phyloP scores from a whole-genome alignment of 345 rosid genomes.

The Murraya koenigii region DNA sequence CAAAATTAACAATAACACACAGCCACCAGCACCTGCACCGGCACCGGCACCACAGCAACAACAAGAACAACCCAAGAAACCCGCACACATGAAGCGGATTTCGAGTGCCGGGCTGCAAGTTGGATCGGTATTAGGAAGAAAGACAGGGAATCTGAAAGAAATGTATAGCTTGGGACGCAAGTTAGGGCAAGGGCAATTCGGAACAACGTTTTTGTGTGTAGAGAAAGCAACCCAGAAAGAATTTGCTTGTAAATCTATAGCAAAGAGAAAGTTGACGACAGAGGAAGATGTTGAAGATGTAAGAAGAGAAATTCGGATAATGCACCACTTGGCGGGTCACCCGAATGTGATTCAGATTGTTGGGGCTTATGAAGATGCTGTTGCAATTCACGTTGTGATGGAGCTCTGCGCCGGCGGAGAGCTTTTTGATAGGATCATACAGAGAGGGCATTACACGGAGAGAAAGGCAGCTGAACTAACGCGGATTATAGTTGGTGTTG shows the following conservation, averaged over 20 bases:
- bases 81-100: slow-evolving; percentile 52
- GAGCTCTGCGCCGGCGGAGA: slow-evolving; percentile 96
- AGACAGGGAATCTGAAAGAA: slow-evolving; percentile 80
- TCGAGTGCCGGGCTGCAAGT: slow-evolving; percentile 61
- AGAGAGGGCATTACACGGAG: slow-evolving; percentile 85
- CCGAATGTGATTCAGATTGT: slow-evolving; percentile 82
- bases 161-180: slow-evolving; percentile 76
- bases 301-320: slow-evolving; percentile 91
- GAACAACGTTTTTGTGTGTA: slow-evolving; percentile 79
- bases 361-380: slow-evolving; percentile 88
- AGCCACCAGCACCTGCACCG: background rate
- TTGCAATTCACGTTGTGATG: slow-evolving; percentile 87
- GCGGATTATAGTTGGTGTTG: slow-evolving; percentile 72
- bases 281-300: slow-evolving; percentile 87
- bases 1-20: slow-evolving; percentile 34
- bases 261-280: slow-evolving; percentile 70
- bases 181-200: slow-evolving; percentile 96
- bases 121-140: slow-evolving; percentile 75
- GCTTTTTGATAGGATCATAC: slow-evolving; percentile 88
- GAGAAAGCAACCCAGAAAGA: slow-evolving; percentile 67
- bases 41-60: slow-evolving; percentile 5
- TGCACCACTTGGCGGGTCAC: slow-evolving; percentile 93
- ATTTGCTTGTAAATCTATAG: slow-evolving; percentile 81
- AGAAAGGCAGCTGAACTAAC: slow-evolving; percentile 86
- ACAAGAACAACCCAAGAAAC: slow-evolving; percentile 41